phyloP scores from a whole-genome alignment of 2,329 filamentous ascomycete genomes.

The Diaporthe humulicola region DNA sequence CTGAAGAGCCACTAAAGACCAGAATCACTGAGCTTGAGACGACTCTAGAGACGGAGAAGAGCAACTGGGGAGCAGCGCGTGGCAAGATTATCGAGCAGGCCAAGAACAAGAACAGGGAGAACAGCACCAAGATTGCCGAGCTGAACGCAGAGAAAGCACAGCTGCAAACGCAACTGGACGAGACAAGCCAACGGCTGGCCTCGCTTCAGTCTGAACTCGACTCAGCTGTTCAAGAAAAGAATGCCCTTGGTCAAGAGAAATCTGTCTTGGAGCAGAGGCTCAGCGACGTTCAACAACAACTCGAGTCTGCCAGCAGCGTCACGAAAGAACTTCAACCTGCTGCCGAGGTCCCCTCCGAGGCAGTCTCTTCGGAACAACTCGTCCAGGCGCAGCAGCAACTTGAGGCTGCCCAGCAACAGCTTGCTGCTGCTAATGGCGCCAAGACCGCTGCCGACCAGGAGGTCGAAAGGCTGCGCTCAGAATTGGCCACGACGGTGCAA shows the following conservation, averaged over 20 bases:
- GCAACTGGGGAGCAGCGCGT: slow-evolving; percentile 64
- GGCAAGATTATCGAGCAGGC: slow-evolving; percentile 72
- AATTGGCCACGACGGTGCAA: slow-evolving; percentile 72
- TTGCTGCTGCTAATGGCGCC: slow-evolving; percentile 75
- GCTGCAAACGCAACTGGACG: slow-evolving; percentile 63
- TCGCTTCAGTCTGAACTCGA: slow-evolving; percentile 66
- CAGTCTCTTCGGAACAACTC: slow-evolving; percentile 63
- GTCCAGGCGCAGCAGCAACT: slow-evolving; percentile 62
- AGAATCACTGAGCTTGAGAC: slow-evolving; percentile 66
- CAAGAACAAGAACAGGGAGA: slow-evolving; percentile 70
- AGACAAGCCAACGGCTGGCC: slow-evolving; percentile 55
- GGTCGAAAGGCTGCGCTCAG: slow-evolving; percentile 64
- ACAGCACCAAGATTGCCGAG: slow-evolving; percentile 66
- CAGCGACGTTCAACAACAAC: slow-evolving; percentile 57
- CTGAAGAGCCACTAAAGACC: slow-evolving; percentile 64
- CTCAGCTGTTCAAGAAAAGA: slow-evolving; percentile 56
- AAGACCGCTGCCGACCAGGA: slow-evolving; percentile 78
- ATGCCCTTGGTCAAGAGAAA: slow-evolving; percentile 27
- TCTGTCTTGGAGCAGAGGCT: slow-evolving; percentile 52
- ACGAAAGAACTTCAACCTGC: slow-evolving; percentile 43
- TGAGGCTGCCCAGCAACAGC: slow-evolving; percentile 61
- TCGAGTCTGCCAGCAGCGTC: slow-evolving; percentile 29
- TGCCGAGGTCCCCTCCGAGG: slow-evolving; percentile 48
- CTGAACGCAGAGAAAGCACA: slow-evolving; percentile 67
- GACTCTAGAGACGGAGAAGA: slow-evolving; percentile 67